phyloP scores from a whole-genome alignment of 768 basidiomycete genomes.

The Lentinula edodes region DNA sequence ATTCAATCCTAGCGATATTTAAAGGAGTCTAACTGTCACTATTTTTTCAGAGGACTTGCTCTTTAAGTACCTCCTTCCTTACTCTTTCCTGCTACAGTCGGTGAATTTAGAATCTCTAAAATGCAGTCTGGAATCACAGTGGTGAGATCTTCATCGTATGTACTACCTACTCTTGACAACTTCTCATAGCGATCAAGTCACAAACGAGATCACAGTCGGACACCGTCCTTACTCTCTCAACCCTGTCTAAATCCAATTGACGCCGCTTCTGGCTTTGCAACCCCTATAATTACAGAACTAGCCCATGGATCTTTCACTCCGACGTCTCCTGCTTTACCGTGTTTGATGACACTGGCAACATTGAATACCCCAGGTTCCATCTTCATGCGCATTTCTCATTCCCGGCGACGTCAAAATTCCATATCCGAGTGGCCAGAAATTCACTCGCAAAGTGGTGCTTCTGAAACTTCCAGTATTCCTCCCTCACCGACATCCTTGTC shows the following conservation, averaged over 20 bases:
- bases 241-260: slow-evolving; percentile 20
- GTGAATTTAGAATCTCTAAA: neutral
- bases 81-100: neutral
- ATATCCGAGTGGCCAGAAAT: slow-evolving; percentile 5
- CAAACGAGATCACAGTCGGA: neutral
- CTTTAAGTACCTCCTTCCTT: neutral
- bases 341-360: slow-evolving; percentile 19
- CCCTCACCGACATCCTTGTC: slow-evolving; percentile 10
- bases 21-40: neutral
- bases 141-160: neutral
- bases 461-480: slow-evolving; percentile 5
- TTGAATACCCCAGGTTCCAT: slow-evolving; percentile 11
- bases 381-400: slow-evolving; percentile 17
- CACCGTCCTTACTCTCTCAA: slow-evolving; percentile 16
- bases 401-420: slow-evolving; percentile 10
- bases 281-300: slow-evolving; percentile 12
- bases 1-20: neutral
- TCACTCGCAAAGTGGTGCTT: neutral
- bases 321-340: slow-evolving; percentile 25
- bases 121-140: neutral
- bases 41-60: neutral
- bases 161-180: neutral
- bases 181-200: neutral
- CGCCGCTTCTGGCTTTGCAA: slow-evolving; percentile 9
- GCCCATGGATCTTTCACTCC: slow-evolving; percentile 35